Percentiles rank a stretch among this genome's conserved stretches.
Evolutionary conservation across 805 yeast genomes (phyloP).

Genomic region (Huiozyma naganishii): DNA sequence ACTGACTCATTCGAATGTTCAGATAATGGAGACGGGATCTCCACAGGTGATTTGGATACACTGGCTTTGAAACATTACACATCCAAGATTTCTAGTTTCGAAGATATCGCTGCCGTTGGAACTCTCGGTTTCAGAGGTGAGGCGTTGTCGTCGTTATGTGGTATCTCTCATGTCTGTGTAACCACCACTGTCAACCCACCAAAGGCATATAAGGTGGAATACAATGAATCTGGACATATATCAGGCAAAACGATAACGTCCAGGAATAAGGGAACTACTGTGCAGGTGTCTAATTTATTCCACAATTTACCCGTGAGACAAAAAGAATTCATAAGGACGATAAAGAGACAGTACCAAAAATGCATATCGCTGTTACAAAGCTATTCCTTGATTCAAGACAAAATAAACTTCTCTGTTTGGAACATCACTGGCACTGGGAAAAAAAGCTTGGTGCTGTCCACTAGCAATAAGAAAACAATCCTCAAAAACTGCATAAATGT

Average conservation of each 20-base stretch:
- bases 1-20: constrained; percentile 53
- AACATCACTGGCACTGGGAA: constrained; percentile 40
- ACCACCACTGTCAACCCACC: constrained; percentile 48
- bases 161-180: constrained; percentile 39
- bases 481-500: constrained; percentile 52
- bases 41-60: constrained; percentile 37
- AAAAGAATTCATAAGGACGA: constrained; percentile 57
- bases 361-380: constrained; percentile 53
- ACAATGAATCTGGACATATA: constrained; percentile 46
- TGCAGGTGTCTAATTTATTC: constrained; percentile 51
- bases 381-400: constrained; percentile 51
- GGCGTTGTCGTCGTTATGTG: constrained; percentile 62
- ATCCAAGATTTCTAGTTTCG: constrained; percentile 49
- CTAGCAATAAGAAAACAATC: constrained; percentile 33
- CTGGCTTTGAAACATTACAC: constrained; percentile 58
- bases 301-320: constrained; percentile 69
- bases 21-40: constrained; percentile 64
- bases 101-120: constrained; percentile 39
- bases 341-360: constrained; percentile 61
- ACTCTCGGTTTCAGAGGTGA: constrained; percentile 77
- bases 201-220: constrained; percentile 44
- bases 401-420: constrained; percentile 49
- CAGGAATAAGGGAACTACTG: constrained; percentile 61
- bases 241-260: constrained; percentile 31
- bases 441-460: constrained; percentile 44